These are phyloP conservation scores for Ceratobasidium sp. DNA, from an alignment of 1,284 basidiomycete genomes.

Conservation along the genomic window DNA sequence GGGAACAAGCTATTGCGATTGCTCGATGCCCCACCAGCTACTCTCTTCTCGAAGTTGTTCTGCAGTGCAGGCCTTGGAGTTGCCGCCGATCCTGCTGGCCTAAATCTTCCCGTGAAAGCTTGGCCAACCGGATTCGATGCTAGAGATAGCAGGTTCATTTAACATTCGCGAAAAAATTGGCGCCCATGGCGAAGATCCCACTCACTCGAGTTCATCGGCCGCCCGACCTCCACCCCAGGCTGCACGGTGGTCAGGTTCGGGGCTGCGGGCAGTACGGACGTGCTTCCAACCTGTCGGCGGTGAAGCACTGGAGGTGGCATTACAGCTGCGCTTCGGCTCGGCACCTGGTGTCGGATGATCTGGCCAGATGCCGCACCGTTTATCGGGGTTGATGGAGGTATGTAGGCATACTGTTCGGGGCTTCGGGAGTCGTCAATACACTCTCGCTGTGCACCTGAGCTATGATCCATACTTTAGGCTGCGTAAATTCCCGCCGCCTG, in stretches of 20 bases:
- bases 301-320: slow-evolving; percentile 21
- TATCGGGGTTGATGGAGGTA: slow-evolving; percentile 13
- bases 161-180: background rate
- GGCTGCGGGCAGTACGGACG: background rate
- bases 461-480: background rate
- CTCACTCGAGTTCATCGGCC: background rate
- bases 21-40: background rate
- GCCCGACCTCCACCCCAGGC: background rate
- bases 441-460: background rate
- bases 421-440: slow-evolving; percentile 1
- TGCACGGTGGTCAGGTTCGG: background rate
- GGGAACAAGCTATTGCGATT: background rate
- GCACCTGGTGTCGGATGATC: background rate
- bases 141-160: background rate
- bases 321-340: background rate
- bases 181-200: background rate
- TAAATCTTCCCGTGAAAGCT: background rate
- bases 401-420: slow-evolving; percentile 12
- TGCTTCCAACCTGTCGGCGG: background rate
- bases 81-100: background rate
- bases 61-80: background rate
- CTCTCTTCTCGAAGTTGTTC: no score
- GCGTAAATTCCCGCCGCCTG: background rate
- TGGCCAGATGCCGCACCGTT: background rate
- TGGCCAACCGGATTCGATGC: background rate